Conservation (phyloP, 2,329 filamentous ascomycete genomes). For the Talaromyces piceae region DNA sequence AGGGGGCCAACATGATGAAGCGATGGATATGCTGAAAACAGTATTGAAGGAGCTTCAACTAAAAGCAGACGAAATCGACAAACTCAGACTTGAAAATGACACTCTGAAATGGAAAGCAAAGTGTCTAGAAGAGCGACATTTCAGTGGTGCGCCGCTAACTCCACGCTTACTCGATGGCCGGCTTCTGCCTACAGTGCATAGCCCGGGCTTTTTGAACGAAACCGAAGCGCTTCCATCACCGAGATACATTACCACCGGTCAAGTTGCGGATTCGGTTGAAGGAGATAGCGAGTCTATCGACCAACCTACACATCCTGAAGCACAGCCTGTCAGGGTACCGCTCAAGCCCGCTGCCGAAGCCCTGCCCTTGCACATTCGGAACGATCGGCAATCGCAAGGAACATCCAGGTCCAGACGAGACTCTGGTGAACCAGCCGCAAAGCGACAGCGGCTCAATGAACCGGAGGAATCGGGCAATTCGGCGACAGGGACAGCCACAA, state of each 20-base stretch:
- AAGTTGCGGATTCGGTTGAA: constrained; percentile 26
- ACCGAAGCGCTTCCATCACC: constrained; percentile 26
- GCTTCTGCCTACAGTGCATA: constrained; percentile 23
- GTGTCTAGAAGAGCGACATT: constrained; percentile 24
- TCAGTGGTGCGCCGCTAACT: constrained; percentile 10
- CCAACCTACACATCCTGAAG: constrained; percentile 14
- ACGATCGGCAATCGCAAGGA: neutral
- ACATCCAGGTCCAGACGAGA: constrained; percentile 4
- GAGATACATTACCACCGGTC: constrained; percentile 21
- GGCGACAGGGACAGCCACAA: neutral
- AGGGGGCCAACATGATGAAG: constrained; percentile 17
- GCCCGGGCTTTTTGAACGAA: constrained; percentile 28
- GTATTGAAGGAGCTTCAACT: constrained; percentile 31
- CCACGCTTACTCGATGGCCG: constrained; percentile 6
- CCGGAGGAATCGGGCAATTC: constrained; percentile 5
- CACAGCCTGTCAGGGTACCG: constrained; percentile 19
- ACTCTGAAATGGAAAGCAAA: constrained; percentile 29
- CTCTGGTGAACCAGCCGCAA: constrained; percentile 19
- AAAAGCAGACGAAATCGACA: constrained; percentile 34
- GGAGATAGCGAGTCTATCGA: constrained; percentile 23
- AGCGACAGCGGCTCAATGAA: constrained; percentile 24
- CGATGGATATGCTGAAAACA: constrained; percentile 31
- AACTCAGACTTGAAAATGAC: constrained; percentile 31
- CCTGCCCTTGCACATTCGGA: neutral
- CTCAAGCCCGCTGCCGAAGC: constrained; percentile 16